Evolutionary conservation across 352 stramenopile species (phyloP), one percentile per base, ranked within the genome.

Genomic region (Globisporangium alternatum): DNA sequence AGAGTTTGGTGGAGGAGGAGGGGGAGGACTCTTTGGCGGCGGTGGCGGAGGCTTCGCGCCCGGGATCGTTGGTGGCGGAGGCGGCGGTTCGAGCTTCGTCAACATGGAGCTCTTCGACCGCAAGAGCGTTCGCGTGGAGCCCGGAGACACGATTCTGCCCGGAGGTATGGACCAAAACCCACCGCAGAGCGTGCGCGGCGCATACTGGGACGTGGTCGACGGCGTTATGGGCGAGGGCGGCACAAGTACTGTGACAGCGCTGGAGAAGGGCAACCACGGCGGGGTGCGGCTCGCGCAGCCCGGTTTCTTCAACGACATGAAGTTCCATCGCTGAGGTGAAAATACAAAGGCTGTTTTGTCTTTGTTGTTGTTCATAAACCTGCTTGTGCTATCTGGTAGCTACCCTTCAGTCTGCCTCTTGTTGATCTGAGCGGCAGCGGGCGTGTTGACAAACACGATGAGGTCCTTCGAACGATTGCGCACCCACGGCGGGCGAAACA

Each of bases 241-340:
- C 13, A 76, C 61, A 10, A 82, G 80, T 7, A 72, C 71, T 5
- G 43, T 62, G 6, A 56, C 21, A 5, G 52, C 41, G 4, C 62
- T 69, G 8, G 74, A 74, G 7, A 60, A 60, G 7, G 84, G 84
- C 13, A 91, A 89, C 57, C 74, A 93, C 55, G 84, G 84, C 9
- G 81, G 76, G 30, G 77, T 91, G 9, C 80, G 84, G 2, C 70
- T 91, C 21, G 84, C 82, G 7, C 72, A 74, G 8, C 67, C 67
- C 21, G 82, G 84, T 0, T 93, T 91, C 58, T 91, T 89, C 67
- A 76, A 83, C 31, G 81, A 93, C 51, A 93, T 93, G 82, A 87
- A 89, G 54, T 76, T 84, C 55, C 67, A 86, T 68, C 69, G 66
- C 8, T 88, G 72, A 56, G 21, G 17, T 47, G 35, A 30, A 52